These are phyloP conservation scores for Silene conica DNA, from an alignment of 148 eudicot species.

Conservation along the genomic window DNA sequence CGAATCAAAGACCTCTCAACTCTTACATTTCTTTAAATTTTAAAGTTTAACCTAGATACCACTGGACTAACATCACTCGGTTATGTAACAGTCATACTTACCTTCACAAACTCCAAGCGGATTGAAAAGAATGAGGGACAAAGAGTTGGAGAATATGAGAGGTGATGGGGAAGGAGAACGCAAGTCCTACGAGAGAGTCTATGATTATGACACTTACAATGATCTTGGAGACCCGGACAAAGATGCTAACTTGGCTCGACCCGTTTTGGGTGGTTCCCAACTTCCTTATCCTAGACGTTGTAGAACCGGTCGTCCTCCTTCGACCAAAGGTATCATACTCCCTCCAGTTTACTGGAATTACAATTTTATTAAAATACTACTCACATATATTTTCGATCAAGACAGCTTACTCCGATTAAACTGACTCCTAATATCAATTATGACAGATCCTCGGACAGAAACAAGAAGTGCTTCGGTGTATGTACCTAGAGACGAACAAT, in stretches of 20 bases:
- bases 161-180: slow-evolving; percentile 60
- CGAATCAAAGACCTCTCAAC: too few relatives aligned
- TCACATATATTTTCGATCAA: too few relatives aligned
- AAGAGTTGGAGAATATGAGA: slow-evolving; percentile 40
- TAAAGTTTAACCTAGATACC: too few relatives aligned
- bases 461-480: slow-evolving; percentile 32
- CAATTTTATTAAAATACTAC: too few relatives aligned
- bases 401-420: too few relatives aligned
- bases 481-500: slow-evolving; percentile 76
- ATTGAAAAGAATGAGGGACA: slow-evolving; percentile 39
- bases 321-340: neutral
- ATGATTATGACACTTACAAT: slow-evolving; percentile 73
- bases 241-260: slow-evolving; percentile 33
- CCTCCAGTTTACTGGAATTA: too few relatives aligned
- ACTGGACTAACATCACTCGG: too few relatives aligned
- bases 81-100: slow-evolving; percentile 43
- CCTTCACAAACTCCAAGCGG: slow-evolving; percentile 71
- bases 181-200: slow-evolving; percentile 52
- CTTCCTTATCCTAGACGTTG: slow-evolving; percentile 77
- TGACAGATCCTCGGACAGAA: slow-evolving; percentile 56
- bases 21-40: too few relatives aligned
- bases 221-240: slow-evolving; percentile 67
- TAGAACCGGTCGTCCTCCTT: slow-evolving; percentile 57
- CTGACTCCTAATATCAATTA: too few relatives aligned
- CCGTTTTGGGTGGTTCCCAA: slow-evolving; percentile 54